phyloP scores from a whole-genome alignment of 2,329 filamentous ascomycete species.

The Westerdykella sp. region DNA sequence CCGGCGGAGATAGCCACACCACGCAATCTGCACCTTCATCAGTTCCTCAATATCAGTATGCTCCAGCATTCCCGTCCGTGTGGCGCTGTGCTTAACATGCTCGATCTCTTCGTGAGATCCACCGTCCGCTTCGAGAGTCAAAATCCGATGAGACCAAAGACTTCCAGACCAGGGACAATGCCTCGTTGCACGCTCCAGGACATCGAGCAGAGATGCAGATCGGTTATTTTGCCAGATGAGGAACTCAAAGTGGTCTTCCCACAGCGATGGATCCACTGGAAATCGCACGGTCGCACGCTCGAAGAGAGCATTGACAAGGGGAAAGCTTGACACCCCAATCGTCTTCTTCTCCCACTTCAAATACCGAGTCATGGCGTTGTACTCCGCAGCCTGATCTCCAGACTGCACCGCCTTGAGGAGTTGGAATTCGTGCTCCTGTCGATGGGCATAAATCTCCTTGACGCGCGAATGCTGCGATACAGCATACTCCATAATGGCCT shows the following conservation, averaged over 20 bases:
- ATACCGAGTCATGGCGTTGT: conserved; percentile 58
- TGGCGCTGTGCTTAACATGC: conserved; percentile 85
- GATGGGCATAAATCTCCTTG: conserved; percentile 57
- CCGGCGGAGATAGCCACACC: conserved; percentile 89
- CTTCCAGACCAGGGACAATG: conserved; percentile 92
- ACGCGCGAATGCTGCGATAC: conserved; percentile 58
- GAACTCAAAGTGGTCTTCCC: conserved; percentile 79
- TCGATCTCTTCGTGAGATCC: conserved; percentile 76
- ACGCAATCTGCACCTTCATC: conserved; percentile 84
- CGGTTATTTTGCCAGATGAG: conserved; percentile 48
- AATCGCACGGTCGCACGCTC: conserved; percentile 71
- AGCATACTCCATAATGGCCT: conserved; percentile 64
- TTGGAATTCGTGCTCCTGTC: conserved; percentile 63
- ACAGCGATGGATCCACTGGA: conserved; percentile 65
- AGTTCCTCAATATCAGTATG: conserved; percentile 81
- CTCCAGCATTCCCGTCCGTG: conserved; percentile 76
- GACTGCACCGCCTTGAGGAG: conserved; percentile 54
- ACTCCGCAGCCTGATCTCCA: conserved; percentile 53
- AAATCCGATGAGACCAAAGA: conserved; percentile 83
- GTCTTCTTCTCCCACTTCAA: conserved; percentile 75
- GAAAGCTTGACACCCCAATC: conserved; percentile 48
- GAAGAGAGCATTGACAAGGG: conserved; percentile 59
- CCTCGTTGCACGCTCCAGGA: conserved; percentile 73
- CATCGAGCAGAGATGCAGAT: conserved; percentile 54
- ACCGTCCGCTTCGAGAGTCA: conserved; percentile 73